Evolutionary conservation across 2,329 filamentous ascomycete genomes (phyloP).

Genomic region (Fusarium nisikadoi): DNA sequence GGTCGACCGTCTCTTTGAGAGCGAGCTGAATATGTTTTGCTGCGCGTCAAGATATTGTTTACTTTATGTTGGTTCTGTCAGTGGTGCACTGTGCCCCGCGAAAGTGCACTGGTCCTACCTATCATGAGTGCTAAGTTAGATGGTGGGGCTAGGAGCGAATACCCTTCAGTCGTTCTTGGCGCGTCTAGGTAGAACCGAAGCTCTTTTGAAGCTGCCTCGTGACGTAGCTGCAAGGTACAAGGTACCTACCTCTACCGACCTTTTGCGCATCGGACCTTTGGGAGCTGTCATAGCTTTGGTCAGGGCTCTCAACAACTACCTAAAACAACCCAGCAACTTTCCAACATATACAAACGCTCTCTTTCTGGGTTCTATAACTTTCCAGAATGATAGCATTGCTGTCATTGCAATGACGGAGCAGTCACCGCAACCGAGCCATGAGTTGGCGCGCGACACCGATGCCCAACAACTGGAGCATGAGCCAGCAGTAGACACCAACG

Average conservation of each 20-base stretch:
- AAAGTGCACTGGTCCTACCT: constrained; percentile 24
- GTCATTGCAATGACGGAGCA: constrained; percentile 55
- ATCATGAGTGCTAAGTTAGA: constrained; percentile 4
- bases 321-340: constrained; percentile 16
- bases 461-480: constrained; percentile 33
- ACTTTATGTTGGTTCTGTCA: constrained; percentile 25
- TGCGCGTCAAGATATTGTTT: constrained; percentile 37
- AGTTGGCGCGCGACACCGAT: constrained; percentile 33
- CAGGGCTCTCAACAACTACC: constrained; percentile 14
- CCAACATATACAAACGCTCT: constrained; percentile 16
- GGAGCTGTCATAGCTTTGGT: constrained; percentile 42
- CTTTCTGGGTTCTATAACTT: constrained; percentile 18
- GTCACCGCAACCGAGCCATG: constrained; percentile 50
- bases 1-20: neutral
- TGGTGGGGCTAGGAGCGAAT: constrained; percentile 40
- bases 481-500: constrained; percentile 24
- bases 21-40: constrained; percentile 14
- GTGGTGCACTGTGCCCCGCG: constrained; percentile 24
- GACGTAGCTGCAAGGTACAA: constrained; percentile 47
- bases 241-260: constrained; percentile 31
- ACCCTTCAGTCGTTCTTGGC: constrained; percentile 24
- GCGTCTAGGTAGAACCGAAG: constrained; percentile 20
- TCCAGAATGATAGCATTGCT: constrained; percentile 47
- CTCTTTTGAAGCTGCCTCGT: constrained; percentile 39
- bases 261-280: constrained; percentile 22